Evolutionary conservation across 2,329 filamentous ascomycete genomes (phyloP).

Genomic region (Microdochium trichocladiopsis): DNA sequence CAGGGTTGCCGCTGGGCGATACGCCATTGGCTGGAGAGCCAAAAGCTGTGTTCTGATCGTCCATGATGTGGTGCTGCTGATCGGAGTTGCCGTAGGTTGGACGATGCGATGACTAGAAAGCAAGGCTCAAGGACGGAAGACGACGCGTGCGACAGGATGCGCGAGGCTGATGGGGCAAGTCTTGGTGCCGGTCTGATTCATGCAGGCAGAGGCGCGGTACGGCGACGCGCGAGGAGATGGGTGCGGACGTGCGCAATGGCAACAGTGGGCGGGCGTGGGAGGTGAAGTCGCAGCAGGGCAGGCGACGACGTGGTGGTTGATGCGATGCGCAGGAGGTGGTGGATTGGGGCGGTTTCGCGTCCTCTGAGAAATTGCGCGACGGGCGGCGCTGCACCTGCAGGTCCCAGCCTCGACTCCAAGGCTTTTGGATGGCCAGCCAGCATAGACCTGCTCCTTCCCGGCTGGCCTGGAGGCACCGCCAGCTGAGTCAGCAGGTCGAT

Average conservation of each 20-base stretch:
- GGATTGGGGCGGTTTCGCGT: neutral
- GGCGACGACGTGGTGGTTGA: neutral
- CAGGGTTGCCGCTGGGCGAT: slow-evolving; percentile 49
- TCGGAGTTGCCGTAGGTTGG: slow-evolving; percentile 7
- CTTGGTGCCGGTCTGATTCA: neutral
- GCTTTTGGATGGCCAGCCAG: no score
- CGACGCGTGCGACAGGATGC: slow-evolving; percentile 5
- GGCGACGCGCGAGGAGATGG: neutral
- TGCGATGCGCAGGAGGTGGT: neutral
- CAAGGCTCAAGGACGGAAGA: neutral
- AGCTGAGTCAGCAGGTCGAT: no score
- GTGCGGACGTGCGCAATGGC: neutral
- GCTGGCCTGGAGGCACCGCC: no score
- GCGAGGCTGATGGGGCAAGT: neutral
- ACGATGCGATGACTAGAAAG: slow-evolving; percentile 6
- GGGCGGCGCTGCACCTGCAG: neutral
- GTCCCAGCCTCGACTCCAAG: neutral
- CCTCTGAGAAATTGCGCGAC: slow-evolving; percentile 1
- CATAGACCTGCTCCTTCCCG: no score
- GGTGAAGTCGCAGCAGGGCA: neutral
- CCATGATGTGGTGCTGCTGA: slow-evolving; percentile 38
- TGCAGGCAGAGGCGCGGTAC: neutral
- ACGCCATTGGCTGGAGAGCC: slow-evolving; percentile 49
- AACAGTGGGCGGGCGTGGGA: neutral
- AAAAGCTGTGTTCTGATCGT: slow-evolving; percentile 48